phyloP scores from a whole-genome alignment of 805 yeast genomes.

The Yarrowia keelungensis region DNA sequence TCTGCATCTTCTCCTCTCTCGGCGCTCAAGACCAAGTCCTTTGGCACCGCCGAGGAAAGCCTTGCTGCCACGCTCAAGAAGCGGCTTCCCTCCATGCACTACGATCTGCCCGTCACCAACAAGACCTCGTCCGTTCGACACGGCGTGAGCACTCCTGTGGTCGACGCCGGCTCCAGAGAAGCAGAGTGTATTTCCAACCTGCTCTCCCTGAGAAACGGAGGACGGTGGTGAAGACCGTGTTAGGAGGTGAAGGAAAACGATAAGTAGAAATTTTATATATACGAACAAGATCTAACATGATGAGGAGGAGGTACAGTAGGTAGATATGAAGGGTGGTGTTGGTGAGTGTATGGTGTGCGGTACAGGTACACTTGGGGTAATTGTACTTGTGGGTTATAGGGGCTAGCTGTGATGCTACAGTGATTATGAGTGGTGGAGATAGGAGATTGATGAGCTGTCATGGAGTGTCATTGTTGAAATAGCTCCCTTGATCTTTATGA shows the following conservation, averaged over 20 bases:
- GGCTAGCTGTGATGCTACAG: no score
- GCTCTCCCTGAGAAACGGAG: slow-evolving; percentile 49
- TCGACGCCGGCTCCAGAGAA: slow-evolving; percentile 41
- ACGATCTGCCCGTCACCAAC: slow-evolving; percentile 30
- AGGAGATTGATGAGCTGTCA: no score
- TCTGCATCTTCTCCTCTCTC: slow-evolving; percentile 30
- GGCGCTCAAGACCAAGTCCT: slow-evolving; percentile 29
- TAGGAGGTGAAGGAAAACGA: no score
- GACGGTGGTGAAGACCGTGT: slow-evolving; percentile 39
- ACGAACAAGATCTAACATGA: slow-evolving; percentile 5
- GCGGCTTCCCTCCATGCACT: slow-evolving; percentile 27
- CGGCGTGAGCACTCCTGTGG: slow-evolving; percentile 1
- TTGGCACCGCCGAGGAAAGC: slow-evolving; percentile 29
- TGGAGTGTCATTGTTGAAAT: no score
- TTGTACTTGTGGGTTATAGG: no score
- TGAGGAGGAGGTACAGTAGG: neutral
- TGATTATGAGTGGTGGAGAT: no score
- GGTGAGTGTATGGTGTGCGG: no score
- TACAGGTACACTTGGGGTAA: no score
- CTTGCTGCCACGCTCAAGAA: slow-evolving; percentile 34
- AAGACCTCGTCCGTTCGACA: slow-evolving; percentile 15
- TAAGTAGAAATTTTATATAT: slow-evolving; percentile 1
- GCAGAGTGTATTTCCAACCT: slow-evolving; percentile 51
- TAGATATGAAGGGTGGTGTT: no score
- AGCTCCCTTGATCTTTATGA: no score